Evolutionary conservation across 805 yeast species (phyloP).

Genomic region (Pichia occidentalis): DNA sequence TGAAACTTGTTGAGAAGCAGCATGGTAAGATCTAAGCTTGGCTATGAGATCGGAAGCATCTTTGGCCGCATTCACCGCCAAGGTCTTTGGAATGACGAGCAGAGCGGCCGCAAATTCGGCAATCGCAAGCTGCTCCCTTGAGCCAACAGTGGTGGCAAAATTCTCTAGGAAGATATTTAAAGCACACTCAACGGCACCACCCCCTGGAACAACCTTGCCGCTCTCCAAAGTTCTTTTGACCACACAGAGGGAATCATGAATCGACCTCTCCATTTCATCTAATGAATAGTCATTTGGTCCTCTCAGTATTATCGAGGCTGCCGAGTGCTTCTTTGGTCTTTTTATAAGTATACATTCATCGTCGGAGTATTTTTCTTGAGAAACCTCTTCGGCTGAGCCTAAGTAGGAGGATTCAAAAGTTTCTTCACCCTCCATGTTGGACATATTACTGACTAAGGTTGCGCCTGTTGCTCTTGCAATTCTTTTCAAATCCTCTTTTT

Average conservation of each 20-base stretch:
- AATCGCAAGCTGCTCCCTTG: conserved; percentile 95
- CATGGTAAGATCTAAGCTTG: conserved; percentile 91
- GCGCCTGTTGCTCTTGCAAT: conserved; percentile 99
- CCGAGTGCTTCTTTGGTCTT: conserved; percentile 86
- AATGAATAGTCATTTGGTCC: conserved; percentile 93
- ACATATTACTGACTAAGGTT: conserved; percentile 74
- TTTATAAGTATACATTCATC: conserved; percentile 93
- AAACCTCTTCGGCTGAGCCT: conserved; percentile 87
- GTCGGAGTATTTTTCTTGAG: conserved; percentile 85
- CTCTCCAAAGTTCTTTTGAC: conserved; percentile 94
- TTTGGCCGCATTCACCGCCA: conserved; percentile 96
- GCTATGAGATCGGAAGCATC: conserved; percentile 94
- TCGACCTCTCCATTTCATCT: conserved; percentile 97
- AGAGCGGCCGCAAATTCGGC: conserved; percentile 94
- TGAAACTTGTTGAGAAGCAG: conserved; percentile 84
- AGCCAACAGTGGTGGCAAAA: conserved; percentile 96
- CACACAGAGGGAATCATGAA: conserved; percentile 90
- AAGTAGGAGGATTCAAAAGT: conserved; percentile 77
- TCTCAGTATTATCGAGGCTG: conserved; percentile 85
- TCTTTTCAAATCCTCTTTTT: conserved; percentile 92
- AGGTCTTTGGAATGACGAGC: conserved; percentile 88
- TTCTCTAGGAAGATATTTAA: conserved; percentile 90
- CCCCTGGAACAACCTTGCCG: conserved; percentile 95
- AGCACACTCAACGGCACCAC: conserved; percentile 98
- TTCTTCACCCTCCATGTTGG: conserved; percentile 94